Evolutionary conservation across 495 filamentous ascomycete genomes (phyloP), one percentile per base, ranked within the genome.

Genomic region (Usnea hakonensis): DNA sequence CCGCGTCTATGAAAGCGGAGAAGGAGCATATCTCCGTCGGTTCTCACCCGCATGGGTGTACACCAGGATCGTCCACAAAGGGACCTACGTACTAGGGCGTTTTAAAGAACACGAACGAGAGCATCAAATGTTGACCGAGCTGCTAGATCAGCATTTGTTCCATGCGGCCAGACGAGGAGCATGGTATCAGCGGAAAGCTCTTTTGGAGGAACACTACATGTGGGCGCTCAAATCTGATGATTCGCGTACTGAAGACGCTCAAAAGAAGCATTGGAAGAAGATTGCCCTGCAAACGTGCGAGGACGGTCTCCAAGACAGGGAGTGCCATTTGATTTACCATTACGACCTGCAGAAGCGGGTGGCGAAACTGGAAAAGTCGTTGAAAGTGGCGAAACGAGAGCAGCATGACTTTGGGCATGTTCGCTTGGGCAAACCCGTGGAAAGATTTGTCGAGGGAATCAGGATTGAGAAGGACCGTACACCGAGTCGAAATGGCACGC

Each of bases 141-240:
- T 98, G 3, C 87, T 98, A 4, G 72, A 71, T 21, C 94, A 97
- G 68, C 83, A 81, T 6, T 80, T 95, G 14, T 96, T 97, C 71
- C 93, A 97, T 70, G 78, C 87, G 43, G 82, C 90, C 17, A 82
- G 93, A 32, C 85, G 93, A 28, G 94, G 94, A 1, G 85, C 85
- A 2, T 98, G 94, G 94, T 97, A 97, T 69, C 91, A 97, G 72
- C 89, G 94, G 19, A 96, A 92, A 75, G 94, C 94, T 1, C 75
- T 98, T 8, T 72, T 98, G 21, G 94, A 98, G 75, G 94, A 98
- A 73, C 90, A 92, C 65, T 97, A 98, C 70, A 92, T 97, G 89
- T 79, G 82, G 71, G 77, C 79, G 1, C 68, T 89, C 4, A 81
- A 78, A 1, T 76, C 84, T 0, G 68, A 72, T 1, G 77, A 78